Base-by-base conservation (phyloP, 768 basidiomycete genomes). In the Hericium erinaceus region DNA sequence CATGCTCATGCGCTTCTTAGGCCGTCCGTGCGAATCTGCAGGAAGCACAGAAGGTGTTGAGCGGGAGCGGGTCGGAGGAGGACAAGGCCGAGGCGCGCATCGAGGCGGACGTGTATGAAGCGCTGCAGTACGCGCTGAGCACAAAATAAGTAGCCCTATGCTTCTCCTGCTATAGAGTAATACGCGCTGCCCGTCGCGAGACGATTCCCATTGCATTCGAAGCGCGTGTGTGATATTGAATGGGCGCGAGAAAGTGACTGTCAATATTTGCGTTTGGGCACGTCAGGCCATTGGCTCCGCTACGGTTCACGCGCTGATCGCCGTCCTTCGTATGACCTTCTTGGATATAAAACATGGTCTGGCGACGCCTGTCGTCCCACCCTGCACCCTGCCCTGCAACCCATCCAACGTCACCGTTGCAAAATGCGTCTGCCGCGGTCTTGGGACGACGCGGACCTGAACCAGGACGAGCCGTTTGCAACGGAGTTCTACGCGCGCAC, bases 21-120 rank as follows among this genome's bases (percentile, higher is more conserved):
- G 89, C 92, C 64, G 81, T 98, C 65, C 91, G 94, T 62, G 73
- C 87, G 33, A 92, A 92, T 70, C 81, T 98, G 33, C 83, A 87
- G 64, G 94, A 98, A 66, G 95, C 94, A 24, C 77, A 89, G 71
- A 84, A 82, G 69, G 89, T 92, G 37, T 80, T 84, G 2, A 70
- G 77, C 44, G 92, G 94, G 46, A 89, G 79, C 67, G 95, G 93
- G 33, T 85, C 92, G 48, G 97, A 98, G 72, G 86, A 87, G 65
- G 93, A 93, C 72, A 98, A 93, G 79, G 75, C 86, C 59, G 94
- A 95, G 75, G 97, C 95, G 37, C 82, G 84, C 64, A 83, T 98
- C 69, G 95, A 99, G 75, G 89, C 89, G 39, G 94, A 95, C 68
- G 95, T 98, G 57, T 98, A 95, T 69, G 97, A 98, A 78, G 83